phyloP scores from a whole-genome alignment of 108 stramenopile genomes.

The Skeletonema costatum region DNA sequence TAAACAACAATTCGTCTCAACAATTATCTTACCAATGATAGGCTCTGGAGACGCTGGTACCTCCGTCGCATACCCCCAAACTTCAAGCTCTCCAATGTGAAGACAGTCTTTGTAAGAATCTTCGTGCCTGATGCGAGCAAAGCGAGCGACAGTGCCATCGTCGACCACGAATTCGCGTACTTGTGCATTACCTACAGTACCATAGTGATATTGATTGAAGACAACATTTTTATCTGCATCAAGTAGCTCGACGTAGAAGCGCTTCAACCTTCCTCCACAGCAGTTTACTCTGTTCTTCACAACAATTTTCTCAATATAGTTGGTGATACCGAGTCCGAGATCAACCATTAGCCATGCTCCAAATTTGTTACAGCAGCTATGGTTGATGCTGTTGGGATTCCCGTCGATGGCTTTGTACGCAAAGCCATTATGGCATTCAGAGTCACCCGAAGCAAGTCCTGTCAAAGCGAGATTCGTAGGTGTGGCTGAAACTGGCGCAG shows the following conservation, averaged over 20 bases:
- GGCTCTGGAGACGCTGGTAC: constrained; percentile 1
- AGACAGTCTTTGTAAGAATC: constrained; percentile 7
- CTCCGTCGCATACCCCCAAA: constrained; percentile 5
- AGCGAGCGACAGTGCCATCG: constrained; percentile 4
- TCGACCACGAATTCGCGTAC: not conserved
- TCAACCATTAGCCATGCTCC: not conserved
- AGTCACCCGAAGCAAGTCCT: constrained; percentile 7
- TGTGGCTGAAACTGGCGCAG: not conserved
- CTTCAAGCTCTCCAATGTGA: constrained; percentile 5
- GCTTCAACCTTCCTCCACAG: constrained; percentile 1
- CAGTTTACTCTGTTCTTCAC: not conserved
- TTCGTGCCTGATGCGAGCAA: constrained; percentile 2
- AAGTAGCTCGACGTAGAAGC: not conserved
- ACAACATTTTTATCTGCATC: not conserved
- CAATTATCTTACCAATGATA: constrained; percentile 4
- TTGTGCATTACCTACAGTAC: not conserved
- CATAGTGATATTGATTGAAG: not conserved
- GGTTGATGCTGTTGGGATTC: not conserved
- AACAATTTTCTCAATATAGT: not conserved
- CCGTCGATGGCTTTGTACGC: constrained; percentile 6
- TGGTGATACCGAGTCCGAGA: not conserved
- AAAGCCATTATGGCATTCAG: constrained; percentile 3
- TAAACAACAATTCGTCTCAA: not conserved
- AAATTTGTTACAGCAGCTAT: not conserved
- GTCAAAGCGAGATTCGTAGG: not conserved